Base-by-base conservation (phyloP, 768 basidiomycete genomes). In the Agrocybe praecox region DNA sequence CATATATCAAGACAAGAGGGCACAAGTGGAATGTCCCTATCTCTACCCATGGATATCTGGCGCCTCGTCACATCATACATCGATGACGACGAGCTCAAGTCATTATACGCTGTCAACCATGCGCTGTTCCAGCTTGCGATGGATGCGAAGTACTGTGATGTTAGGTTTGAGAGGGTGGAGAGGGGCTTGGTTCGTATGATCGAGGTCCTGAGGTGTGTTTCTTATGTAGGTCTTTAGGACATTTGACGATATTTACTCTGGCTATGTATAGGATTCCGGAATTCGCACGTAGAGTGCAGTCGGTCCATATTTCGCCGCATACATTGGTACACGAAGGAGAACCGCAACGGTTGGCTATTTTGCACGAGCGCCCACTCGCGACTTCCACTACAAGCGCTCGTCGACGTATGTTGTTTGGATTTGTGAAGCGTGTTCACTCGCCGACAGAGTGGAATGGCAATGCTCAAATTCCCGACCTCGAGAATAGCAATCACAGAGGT, bases 31-130 rank as follows among this genome's bases (percentile, higher is more conserved):
- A n/a, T n/a, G n/a, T n/a, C n/a, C n/a, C n/a, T 29, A 9, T 29
- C 48, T 48, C 44, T 53, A 46, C 44, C 53, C n/a, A 18, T 29
- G 4, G 53, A 53, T 22, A 46, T 53, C 15, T 53, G 53, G 53
- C 53, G 44, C 32, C 53, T 46, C 0, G 34, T 53, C 17, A 12
- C 44, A 17, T 21, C 17, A 26, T 36, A 29, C 24, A 26, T 53
- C n/a, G 22, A 26, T 33, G 29, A 17, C 9, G 44, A 53, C 1
- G 18, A 18, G 10, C n/a, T 53, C 0, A 46, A 53, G 32, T 26
- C 46, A 12, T 33, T 53, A 2, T 53, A 46, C 23, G n/a, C 45
- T 15, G 19, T 53, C 12, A 53, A 53, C 19, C 26, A 46, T 11
- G 45, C 53, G 8, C 33, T 53, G 5, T 53, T 53, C 19, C 29